Percentiles rank a stretch among this genome's conserved stretches.
Conservation (phyloP, 768 basidiomycete genomes). For the Austroboletus eburneus region DNA sequence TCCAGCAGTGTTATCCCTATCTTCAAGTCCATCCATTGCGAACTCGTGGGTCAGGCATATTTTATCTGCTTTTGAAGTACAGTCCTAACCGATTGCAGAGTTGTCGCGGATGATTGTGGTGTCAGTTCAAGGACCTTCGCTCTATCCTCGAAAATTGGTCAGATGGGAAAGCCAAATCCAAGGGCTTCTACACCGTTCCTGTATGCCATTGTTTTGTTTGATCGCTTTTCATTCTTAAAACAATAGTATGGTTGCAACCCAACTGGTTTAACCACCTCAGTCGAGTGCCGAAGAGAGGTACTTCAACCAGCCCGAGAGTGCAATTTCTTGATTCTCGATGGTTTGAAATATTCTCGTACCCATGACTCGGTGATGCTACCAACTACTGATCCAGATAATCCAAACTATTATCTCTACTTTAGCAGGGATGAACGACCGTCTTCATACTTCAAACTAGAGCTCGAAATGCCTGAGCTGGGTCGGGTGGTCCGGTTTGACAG, state of each 20-base stretch:
- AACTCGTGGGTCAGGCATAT: conserved; percentile 48
- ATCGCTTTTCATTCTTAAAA: background rate
- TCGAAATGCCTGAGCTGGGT: conserved; percentile 60
- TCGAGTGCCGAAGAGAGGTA: conserved; percentile 66
- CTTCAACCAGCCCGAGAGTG: conserved; percentile 68
- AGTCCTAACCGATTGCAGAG: conserved; percentile 46
- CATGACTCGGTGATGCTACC: background rate
- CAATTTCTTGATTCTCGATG: conserved; percentile 83
- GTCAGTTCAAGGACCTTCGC: conserved; percentile 58
- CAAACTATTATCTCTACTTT: conserved; percentile 76
- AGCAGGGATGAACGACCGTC: conserved; percentile 58
- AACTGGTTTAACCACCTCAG: conserved; percentile 72
- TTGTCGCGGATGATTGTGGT: conserved; percentile 72
- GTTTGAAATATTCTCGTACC: conserved; percentile 31
- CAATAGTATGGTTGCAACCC: conserved; percentile 81
- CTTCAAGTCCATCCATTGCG: conserved; percentile 49
- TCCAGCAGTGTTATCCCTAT: conserved; percentile 63
- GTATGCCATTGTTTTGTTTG: conserved; percentile 37
- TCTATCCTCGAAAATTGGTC: conserved; percentile 74
- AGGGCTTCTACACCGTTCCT: conserved; percentile 76
- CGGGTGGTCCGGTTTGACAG: conserved; percentile 87
- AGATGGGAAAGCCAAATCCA: conserved; percentile 62
- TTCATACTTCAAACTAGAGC: conserved; percentile 82
- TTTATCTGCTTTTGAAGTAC: background rate
- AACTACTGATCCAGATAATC: conserved; percentile 54